phyloP scores from a whole-genome alignment of 768 basidiomycete genomes.

The Pholiota molesta region DNA sequence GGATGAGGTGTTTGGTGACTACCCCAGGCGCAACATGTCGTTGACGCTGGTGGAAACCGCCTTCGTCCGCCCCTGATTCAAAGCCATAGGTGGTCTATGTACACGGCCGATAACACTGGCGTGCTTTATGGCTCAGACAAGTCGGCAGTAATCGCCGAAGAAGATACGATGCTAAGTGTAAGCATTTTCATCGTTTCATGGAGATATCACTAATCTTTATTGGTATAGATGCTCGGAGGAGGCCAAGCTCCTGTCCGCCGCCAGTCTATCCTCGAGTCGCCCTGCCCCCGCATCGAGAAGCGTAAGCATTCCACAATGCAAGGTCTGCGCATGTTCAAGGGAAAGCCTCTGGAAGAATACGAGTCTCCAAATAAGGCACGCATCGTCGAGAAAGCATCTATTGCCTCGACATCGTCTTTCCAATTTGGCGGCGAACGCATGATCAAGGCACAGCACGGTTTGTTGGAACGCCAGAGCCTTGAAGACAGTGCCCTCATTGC shows the following conservation, averaged over 20 bases:
- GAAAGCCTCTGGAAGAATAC: slow-evolving; percentile 27
- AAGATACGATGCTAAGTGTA: slow-evolving; percentile 84
- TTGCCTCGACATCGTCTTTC: slow-evolving; percentile 63
- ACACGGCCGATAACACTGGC: slow-evolving; percentile 2
- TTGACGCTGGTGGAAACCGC: not conserved
- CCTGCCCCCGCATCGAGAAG: slow-evolving; percentile 68
- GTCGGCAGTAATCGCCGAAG: slow-evolving; percentile 56
- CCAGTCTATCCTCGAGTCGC: slow-evolving; percentile 71
- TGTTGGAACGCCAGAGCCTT: slow-evolving; percentile 66
- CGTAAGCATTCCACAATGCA: slow-evolving; percentile 54
- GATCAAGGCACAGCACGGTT: slow-evolving; percentile 63
- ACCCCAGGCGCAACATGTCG: slow-evolving; percentile 27
- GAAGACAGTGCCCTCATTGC: slow-evolving; percentile 68
- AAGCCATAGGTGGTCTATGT: not conserved
- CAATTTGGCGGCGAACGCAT: slow-evolving; percentile 71
- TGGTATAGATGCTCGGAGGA: slow-evolving; percentile 75
- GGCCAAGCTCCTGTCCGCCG: slow-evolving; percentile 63
- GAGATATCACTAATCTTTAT: slow-evolving; percentile 3
- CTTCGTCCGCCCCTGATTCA: not conserved
- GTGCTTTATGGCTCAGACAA: slow-evolving; percentile 43
- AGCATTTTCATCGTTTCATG: slow-evolving; percentile 26
- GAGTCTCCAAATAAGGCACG: slow-evolving; percentile 49
- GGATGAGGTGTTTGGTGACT: slow-evolving; percentile 66
- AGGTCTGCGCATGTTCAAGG: slow-evolving; percentile 29
- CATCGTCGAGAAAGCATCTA: slow-evolving; percentile 66